phyloP scores from a whole-genome alignment of 164 flowering plant genomes.

The Hamamelis virginiana region DNA sequence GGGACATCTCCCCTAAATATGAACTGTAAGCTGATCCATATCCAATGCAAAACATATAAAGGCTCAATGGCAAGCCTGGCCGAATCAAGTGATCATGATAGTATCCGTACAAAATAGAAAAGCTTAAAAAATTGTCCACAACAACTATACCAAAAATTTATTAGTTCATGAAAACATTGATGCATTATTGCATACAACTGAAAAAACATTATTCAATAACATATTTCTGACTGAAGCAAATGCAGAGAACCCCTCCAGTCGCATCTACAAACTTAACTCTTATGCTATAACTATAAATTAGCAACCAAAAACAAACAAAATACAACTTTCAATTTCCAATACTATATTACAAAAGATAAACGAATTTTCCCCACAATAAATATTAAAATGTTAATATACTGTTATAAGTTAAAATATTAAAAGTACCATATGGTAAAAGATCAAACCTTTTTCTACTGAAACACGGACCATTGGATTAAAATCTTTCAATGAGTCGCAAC shows the following conservation, averaged over 20 bases:
- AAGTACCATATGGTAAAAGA: background rate
- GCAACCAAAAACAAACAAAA: background rate
- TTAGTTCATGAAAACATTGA: too few relatives aligned
- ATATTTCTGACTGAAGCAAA: too few relatives aligned
- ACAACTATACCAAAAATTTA: too few relatives aligned
- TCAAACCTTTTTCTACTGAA: constrained; percentile 71
- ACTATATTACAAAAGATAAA: background rate
- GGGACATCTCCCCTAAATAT: too few relatives aligned
- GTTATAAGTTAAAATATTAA: background rate
- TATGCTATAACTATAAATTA: background rate
- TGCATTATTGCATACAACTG: too few relatives aligned
- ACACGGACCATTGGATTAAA: constrained; percentile 95
- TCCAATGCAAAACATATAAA: too few relatives aligned
- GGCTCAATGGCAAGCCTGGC: background rate
- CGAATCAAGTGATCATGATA: too few relatives aligned
- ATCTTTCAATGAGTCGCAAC: constrained; percentile 83
- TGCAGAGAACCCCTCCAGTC: too few relatives aligned
- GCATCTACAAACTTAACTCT: too few relatives aligned
- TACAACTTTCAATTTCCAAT: background rate
- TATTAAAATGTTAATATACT: too few relatives aligned
- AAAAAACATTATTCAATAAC: too few relatives aligned
- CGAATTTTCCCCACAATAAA: background rate
- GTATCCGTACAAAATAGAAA: background rate
- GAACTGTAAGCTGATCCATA: too few relatives aligned
- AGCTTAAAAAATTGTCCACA: background rate